phyloP scores from a whole-genome alignment of 257 asterid genomes.

The Jaltomata sinuosa region DNA sequence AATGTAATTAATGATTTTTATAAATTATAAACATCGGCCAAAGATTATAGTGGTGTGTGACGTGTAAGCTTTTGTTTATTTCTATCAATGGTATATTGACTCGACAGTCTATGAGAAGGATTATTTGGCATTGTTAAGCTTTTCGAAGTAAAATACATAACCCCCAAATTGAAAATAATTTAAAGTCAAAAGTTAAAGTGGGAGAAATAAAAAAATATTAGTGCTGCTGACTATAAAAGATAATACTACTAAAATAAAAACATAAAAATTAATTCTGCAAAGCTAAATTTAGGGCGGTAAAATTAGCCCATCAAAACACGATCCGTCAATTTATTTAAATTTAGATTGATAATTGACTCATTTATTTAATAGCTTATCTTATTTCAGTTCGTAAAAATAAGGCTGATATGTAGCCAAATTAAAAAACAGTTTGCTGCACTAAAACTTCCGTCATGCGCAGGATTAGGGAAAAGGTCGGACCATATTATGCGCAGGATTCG shows the following conservation, averaged over 20 bases:
- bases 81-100: slow-evolving; percentile 45
- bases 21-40: not conserved
- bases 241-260: not conserved
- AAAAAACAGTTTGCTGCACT: no score
- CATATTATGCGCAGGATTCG: no score
- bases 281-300: not conserved
- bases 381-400: not conserved
- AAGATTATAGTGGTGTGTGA: slow-evolving; percentile 9
- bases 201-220: not conserved
- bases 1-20: not conserved
- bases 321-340: not conserved
- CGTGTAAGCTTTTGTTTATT: slow-evolving; percentile 50
- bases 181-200: not conserved
- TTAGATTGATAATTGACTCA: not conserved
- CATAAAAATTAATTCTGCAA: not conserved
- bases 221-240: slow-evolving; percentile 2
- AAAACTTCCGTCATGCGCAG: no score
- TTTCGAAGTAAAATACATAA: slow-evolving; percentile 15
- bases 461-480: no score
- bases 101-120: slow-evolving; percentile 22
- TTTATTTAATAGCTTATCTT: not conserved
- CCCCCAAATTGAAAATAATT: not conserved
- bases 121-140: slow-evolving; percentile 19
- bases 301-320: not conserved
- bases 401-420: not conserved